Conservation (phyloP, 2,329 filamentous ascomycete species). For the Ascochyta viciae-villosae region DNA sequence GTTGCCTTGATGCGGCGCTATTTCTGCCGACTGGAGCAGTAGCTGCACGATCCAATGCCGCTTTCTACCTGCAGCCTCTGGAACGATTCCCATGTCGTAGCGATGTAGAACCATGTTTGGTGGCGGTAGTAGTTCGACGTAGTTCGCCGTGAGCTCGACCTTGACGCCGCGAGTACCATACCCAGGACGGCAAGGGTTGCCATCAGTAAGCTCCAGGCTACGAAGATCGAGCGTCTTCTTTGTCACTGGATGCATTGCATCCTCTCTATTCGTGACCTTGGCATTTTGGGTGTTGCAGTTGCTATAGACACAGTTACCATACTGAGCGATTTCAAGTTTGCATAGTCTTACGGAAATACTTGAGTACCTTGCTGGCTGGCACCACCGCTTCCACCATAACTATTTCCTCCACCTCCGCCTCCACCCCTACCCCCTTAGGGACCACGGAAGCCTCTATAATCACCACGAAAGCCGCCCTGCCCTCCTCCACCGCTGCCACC, state of each 20-base stretch:
- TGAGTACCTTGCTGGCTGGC: slow-evolving; percentile 16
- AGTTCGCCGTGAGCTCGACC: slow-evolving; percentile 28
- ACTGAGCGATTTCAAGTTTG: neutral
- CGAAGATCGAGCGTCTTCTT: slow-evolving; percentile 22
- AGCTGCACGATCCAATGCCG: slow-evolving; percentile 21
- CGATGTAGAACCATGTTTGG: slow-evolving; percentile 22
- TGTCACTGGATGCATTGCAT: slow-evolving; percentile 16
- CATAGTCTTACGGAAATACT: slow-evolving; percentile 17
- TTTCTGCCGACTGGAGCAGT: slow-evolving; percentile 22
- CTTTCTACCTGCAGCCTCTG: slow-evolving; percentile 24
- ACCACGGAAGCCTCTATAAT: slow-evolving; percentile 5
- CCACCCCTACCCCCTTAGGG: slow-evolving; percentile 3
- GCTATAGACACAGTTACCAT: slow-evolving; percentile 9
- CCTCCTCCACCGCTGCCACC: slow-evolving; percentile 7
- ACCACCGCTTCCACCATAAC: slow-evolving; percentile 9
- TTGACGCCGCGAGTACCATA: slow-evolving; percentile 25
- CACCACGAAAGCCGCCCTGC: slow-evolving; percentile 13
- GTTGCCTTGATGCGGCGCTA: slow-evolving; percentile 9
- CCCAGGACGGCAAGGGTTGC: slow-evolving; percentile 20
- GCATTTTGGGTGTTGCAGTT: slow-evolving; percentile 13
- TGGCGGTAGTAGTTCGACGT: slow-evolving; percentile 25
- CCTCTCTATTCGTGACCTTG: slow-evolving; percentile 19
- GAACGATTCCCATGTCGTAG: slow-evolving; percentile 20
- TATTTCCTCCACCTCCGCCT: too few relatives aligned
- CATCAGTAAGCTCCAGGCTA: slow-evolving; percentile 15